phyloP scores from a whole-genome alignment of 129 eudicot genomes.

The Glebionis coronaria region DNA sequence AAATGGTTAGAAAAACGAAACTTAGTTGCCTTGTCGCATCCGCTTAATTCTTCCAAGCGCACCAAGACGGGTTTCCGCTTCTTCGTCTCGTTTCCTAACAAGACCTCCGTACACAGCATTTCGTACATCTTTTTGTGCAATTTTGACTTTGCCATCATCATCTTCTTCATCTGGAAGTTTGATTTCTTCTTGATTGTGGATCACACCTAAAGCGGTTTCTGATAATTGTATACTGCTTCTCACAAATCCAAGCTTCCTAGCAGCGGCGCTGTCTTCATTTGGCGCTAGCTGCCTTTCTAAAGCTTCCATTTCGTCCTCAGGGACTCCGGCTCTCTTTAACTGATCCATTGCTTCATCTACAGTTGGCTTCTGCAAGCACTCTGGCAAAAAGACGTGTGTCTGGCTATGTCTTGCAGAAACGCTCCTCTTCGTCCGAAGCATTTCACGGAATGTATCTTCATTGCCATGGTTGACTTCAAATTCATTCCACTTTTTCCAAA shows the following conservation, averaged over 20 bases:
- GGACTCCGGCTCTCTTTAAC: conserved; percentile 62
- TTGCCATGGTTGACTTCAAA: no score
- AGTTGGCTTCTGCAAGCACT: conserved; percentile 61
- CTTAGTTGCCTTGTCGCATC: conserved; percentile 46
- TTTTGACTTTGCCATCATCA: no score
- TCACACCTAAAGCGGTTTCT: conserved; percentile 27
- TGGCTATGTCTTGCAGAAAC: no score
- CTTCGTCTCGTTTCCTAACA: conserved; percentile 49
- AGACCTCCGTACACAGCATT: conserved; percentile 76
- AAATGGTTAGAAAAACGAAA: conserved; percentile 14
- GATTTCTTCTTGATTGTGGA: conserved; percentile 71
- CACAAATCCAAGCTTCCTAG: conserved; percentile 65
- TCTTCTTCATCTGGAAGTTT: conserved; percentile 88
- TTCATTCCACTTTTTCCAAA: no score
- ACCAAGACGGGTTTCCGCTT: conserved; percentile 52
- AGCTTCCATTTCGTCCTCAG: conserved; percentile 92
- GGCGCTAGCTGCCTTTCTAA: conserved; percentile 72
- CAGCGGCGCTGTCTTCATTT: conserved; percentile 30
- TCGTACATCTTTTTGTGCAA: conserved; percentile 73
- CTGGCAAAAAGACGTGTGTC: conserved; percentile 85
- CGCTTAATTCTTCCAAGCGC: conserved; percentile 79
- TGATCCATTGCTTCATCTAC: conserved; percentile 63
- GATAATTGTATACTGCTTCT: conserved; percentile 58
- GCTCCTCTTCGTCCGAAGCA: no score
- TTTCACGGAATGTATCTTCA: no score